Evolutionary conservation across 2,329 filamentous ascomycete genomes (phyloP).

Genomic region (Ophiocordyceps australis): DNA sequence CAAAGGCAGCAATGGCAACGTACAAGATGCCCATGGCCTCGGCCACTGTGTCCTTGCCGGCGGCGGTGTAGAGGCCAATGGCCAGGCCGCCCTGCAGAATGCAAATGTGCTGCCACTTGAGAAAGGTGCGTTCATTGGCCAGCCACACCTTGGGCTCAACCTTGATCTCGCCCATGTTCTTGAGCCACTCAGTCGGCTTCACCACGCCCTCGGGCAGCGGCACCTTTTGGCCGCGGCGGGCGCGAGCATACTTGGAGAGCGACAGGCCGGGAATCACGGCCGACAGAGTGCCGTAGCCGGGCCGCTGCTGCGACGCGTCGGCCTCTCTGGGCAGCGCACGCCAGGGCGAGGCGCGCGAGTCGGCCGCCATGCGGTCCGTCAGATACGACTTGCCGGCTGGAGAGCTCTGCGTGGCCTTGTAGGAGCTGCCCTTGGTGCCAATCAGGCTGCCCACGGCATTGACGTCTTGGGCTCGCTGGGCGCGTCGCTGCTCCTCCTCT

Average conservation of each 20-base stretch:
- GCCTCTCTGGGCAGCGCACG: slow-evolving; percentile 9
- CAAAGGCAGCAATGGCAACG: slow-evolving; percentile 63
- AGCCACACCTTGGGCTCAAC: slow-evolving; percentile 98
- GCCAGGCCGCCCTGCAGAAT: slow-evolving; percentile 73
- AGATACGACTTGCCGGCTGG: slow-evolving; percentile 50
- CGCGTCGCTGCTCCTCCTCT: slow-evolving; percentile 71
- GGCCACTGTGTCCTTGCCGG: slow-evolving; percentile 61
- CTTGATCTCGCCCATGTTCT: slow-evolving; percentile 78
- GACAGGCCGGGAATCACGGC: slow-evolving; percentile 72
- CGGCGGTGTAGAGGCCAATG: slow-evolving; percentile 75
- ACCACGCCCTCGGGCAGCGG: slow-evolving; percentile 72
- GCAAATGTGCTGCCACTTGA: slow-evolving; percentile 96
- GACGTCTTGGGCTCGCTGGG: slow-evolving; percentile 69
- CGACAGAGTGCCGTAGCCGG: slow-evolving; percentile 38
- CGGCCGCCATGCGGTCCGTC: slow-evolving; percentile 32
- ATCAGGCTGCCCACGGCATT: slow-evolving; percentile 80
- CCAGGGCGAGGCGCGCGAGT: slow-evolving; percentile 15
- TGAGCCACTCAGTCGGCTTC: slow-evolving; percentile 76
- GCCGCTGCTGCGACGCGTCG: slow-evolving; percentile 16
- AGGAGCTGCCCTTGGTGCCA: slow-evolving; percentile 34
- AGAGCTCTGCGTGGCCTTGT: slow-evolving; percentile 44
- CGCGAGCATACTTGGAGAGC: slow-evolving; percentile 54
- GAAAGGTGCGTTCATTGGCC: slow-evolving; percentile 92
- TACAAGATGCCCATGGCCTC: slow-evolving; percentile 69
- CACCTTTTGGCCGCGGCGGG: slow-evolving; percentile 29